These are phyloP conservation scores for Aspergillus sp. DNA, from an alignment of 2,329 filamentous ascomycete species.

Conservation along the genomic window DNA sequence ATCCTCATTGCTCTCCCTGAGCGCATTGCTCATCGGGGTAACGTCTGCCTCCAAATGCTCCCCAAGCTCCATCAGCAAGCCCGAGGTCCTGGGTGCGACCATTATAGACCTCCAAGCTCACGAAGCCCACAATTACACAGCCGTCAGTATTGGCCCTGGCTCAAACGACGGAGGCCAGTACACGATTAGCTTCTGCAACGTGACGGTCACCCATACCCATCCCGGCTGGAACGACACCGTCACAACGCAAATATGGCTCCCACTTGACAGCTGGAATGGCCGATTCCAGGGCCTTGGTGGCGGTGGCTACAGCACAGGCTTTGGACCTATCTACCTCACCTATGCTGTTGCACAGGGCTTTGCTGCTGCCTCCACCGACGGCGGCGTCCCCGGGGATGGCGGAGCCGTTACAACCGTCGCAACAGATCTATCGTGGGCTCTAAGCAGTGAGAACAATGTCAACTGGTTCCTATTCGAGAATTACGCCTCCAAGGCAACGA, in stretches of 20 bases:
- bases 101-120: too few relatives aligned
- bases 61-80: too few relatives aligned
- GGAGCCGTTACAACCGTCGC: not conserved
- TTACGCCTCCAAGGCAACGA: slow-evolving; percentile 1
- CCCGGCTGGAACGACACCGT: slow-evolving; percentile 10
- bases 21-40: too few relatives aligned
- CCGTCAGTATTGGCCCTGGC: too few relatives aligned
- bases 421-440: not conserved
- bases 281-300: slow-evolving; percentile 43
- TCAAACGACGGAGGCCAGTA: not conserved
- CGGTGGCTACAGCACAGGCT: slow-evolving; percentile 23
- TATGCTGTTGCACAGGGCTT: not conserved
- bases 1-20: too few relatives aligned
- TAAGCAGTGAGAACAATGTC: not conserved
- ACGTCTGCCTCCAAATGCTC: too few relatives aligned
- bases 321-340: too few relatives aligned
- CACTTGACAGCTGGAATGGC: slow-evolving; percentile 37
- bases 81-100: too few relatives aligned
- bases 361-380: slow-evolving; percentile 12
- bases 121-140: too few relatives aligned
- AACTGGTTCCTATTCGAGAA: slow-evolving; percentile 1
- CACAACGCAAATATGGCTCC: slow-evolving; percentile 34
- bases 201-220: too few relatives aligned
- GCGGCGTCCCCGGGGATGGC: too few relatives aligned
- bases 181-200: too few relatives aligned